A percentile compares a stretch with the other conserved stretches of the same genome.
Conservation (phyloP, 441 rosid species). For the Monsonia emarginata region DNA sequence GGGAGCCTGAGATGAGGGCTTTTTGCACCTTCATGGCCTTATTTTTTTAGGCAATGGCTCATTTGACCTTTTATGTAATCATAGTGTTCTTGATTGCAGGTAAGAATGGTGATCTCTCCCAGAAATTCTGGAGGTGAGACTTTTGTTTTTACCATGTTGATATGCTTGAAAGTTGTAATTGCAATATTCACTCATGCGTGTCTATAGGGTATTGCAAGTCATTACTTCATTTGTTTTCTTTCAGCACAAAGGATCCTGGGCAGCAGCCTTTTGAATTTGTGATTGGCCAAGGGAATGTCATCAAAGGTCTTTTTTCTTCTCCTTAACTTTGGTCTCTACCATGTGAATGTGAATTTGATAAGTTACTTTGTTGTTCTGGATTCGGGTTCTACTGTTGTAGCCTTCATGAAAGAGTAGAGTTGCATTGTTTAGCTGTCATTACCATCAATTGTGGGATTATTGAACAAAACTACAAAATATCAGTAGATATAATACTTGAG, state of each 20-base stretch:
- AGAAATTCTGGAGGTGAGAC: constrained; percentile 86
- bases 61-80: not conserved
- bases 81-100: constrained; percentile 35
- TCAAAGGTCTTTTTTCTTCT: constrained; percentile 43
- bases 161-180: not conserved
- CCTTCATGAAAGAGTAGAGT: not conserved
- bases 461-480: not conserved
- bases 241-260: constrained; percentile 75
- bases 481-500: not conserved
- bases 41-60: not conserved
- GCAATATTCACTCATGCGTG: not conserved
- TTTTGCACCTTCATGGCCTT: not conserved
- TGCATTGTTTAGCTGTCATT: not conserved
- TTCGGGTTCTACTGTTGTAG: not conserved
- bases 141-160: not conserved
- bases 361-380: not conserved
- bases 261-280: constrained; percentile 68
- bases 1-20: not conserved
- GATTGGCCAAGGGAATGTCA: constrained; percentile 71
- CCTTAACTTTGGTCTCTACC: not conserved
- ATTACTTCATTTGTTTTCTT: constrained; percentile 9
- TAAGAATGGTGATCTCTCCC: constrained; percentile 71
- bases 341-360: too few species aligned
- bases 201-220: not conserved
- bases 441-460: too few species aligned